Conservation (phyloP, 225 moss, liverwort and hornwort genomes). For the Takakia lepidozioides region DNA sequence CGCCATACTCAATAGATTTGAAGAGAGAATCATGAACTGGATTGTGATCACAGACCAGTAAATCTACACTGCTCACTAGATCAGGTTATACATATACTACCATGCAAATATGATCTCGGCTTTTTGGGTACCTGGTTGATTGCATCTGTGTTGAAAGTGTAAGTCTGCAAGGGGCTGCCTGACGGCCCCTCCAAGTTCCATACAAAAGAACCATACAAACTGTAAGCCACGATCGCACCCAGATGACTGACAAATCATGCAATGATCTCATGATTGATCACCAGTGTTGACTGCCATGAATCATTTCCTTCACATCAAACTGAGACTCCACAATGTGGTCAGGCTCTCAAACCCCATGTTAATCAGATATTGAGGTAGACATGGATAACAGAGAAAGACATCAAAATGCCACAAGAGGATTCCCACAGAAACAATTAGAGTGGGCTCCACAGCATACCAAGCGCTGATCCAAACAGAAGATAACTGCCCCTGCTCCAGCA, state of each 20-base stretch:
- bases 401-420: no score
- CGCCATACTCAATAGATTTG: background rate
- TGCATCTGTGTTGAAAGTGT: slow-evolving; percentile 44
- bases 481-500: slow-evolving; percentile 52
- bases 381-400: background rate
- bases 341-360: no score
- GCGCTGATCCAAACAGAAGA: slow-evolving; percentile 45
- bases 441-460: slow-evolving; percentile 27
- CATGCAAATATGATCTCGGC: background rate
- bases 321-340: background rate
- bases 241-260: no score
- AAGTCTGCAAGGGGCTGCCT: slow-evolving; percentile 33
- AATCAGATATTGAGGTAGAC: background rate
- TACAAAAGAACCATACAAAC: no score
- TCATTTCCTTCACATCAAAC: no score
- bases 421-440: background rate
- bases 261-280: no score
- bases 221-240: no score
- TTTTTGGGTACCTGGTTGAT: slow-evolving; percentile 40
- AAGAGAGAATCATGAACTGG: background rate
- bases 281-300: slow-evolving; percentile 1
- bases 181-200: slow-evolving; percentile 42
- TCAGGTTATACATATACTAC: background rate
- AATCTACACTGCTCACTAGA: background rate
- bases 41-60: background rate